Conservation (phyloP, 768 basidiomycete genomes). For the Tulasnella sp. region DNA sequence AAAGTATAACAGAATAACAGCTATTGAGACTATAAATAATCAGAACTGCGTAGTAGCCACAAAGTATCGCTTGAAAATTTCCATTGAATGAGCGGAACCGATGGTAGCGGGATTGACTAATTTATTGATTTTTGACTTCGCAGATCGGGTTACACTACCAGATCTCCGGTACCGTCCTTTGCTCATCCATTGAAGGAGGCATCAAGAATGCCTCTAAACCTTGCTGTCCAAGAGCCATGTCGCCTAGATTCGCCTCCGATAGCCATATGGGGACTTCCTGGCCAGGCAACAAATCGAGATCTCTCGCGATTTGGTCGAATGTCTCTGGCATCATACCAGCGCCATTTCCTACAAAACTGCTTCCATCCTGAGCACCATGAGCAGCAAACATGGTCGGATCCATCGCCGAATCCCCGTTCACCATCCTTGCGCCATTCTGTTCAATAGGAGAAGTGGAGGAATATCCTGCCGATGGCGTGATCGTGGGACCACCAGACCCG, state of each 20-base stretch:
- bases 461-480: constrained; percentile 16
- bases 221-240: constrained; percentile 50
- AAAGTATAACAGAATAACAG: too few relatives aligned
- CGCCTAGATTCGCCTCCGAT: constrained; percentile 70
- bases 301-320: constrained; percentile 64
- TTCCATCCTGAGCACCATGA: constrained; percentile 5
- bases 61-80: too few relatives aligned
- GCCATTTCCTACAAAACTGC: constrained; percentile 22
- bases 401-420: background rate
- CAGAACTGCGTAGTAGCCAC: too few relatives aligned
- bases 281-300: constrained; percentile 54
- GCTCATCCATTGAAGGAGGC: constrained; percentile 46
- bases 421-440: constrained; percentile 7
- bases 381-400: constrained; percentile 26
- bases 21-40: too few relatives aligned
- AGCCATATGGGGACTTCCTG: constrained; percentile 79
- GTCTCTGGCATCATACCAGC: constrained; percentile 23
- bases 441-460: too few relatives aligned
- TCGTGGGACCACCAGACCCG: constrained; percentile 29
- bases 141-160: constrained; percentile 34
- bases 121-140: too few relatives aligned
- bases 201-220: constrained; percentile 80
- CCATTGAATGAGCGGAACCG: too few relatives aligned
- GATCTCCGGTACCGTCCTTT: constrained; percentile 47
- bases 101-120: too few relatives aligned